Base-by-base conservation (phyloP, 1,284 basidiomycete species). In the Malassezia brasiliensis region DNA sequence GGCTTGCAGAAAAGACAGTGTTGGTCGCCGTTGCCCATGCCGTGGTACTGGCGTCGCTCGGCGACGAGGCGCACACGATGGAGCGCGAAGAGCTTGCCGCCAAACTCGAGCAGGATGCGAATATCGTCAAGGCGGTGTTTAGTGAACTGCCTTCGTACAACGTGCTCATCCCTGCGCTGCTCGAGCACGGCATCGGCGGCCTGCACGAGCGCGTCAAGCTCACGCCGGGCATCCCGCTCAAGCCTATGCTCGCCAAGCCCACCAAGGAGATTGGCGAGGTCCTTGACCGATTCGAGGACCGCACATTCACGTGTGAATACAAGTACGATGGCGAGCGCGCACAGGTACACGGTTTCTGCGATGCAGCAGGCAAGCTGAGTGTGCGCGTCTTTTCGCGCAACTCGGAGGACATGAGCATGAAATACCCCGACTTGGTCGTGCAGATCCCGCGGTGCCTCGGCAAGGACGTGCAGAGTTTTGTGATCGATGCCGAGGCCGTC, bases 211-310 rank as follows among this genome's bases (percentile, higher is more conserved):
- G 80, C 54, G 96, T 94, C 79, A 90, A 88, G 75, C 82, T 99
- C 30, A 93, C 88, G 4, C 91, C 94, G 75, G 81, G 81, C 35
- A 85, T 98, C 5, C 94, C 94, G 0, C 81, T 99, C 39, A 99
- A 99, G 72, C 94, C 94, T 7, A 99, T 99, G 94, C 80, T 99
- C 50, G 94, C 94, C n/a, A 98, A 96, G 77, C 94, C 94, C 3
- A 98, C 94, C 0, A 98, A 98, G 76, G 93, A 93, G 0, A 96
- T 99, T 65, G 85, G 87, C n/a, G 94, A 98, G 76, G 93, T 99
- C 6, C 81, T 99, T 19, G 93, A 99, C 77, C 81, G 91, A 47
- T 99, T 98, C 69, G 94, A 99, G 76, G 85, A 84, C 68, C 90
- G 91, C 76, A 82, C 82, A 45, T 98, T 99, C 75, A 96, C 94